Conservation (phyloP, 2,329 filamentous ascomycete genomes). For the Paecilomyces dactylethromorphus region DNA sequence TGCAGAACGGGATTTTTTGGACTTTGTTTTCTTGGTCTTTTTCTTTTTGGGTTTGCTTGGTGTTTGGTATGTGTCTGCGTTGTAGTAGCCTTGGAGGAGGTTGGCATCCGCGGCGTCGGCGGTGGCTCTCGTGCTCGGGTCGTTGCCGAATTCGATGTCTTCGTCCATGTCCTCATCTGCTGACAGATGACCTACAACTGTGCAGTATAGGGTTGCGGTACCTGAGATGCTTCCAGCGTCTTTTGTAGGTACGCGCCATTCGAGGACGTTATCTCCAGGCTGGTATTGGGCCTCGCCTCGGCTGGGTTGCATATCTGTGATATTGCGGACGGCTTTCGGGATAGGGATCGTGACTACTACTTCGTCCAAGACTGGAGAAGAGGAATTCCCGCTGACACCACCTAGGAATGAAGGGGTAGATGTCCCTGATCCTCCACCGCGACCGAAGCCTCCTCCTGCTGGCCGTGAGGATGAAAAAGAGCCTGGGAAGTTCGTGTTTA, state of each 20-base stretch:
- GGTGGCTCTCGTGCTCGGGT: conserved; percentile 13
- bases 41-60: conserved; percentile 28
- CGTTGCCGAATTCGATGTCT: conserved; percentile 16
- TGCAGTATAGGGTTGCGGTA: conserved; percentile 70
- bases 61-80: conserved; percentile 26
- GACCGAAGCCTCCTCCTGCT: conserved; percentile 24
- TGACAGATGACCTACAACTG: conserved; percentile 61
- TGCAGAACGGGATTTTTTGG: conserved; percentile 16
- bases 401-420: conserved; percentile 43
- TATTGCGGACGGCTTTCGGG: conserved; percentile 69
- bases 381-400: conserved; percentile 49
- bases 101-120: conserved; percentile 16
- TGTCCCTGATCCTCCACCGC: conserved; percentile 39
- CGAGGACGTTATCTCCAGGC: conserved; percentile 62
- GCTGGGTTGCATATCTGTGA: conserved; percentile 73
- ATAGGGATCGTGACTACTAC: conserved; percentile 73
- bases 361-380: conserved; percentile 64
- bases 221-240: conserved; percentile 63
- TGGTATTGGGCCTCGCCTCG: conserved; percentile 79
- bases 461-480: conserved; percentile 34
- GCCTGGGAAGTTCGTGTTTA: conserved; percentile 60
- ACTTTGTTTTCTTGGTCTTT: conserved; percentile 26
- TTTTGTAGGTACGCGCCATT: conserved; percentile 77
- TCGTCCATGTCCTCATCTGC: conserved; percentile 43
- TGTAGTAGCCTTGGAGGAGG: conserved; percentile 40